Evolutionary conservation across 2,329 filamentous ascomycete species (phyloP), one percentile per base, ranked within the genome.

Genomic region (Xenoacremonium recifei): DNA sequence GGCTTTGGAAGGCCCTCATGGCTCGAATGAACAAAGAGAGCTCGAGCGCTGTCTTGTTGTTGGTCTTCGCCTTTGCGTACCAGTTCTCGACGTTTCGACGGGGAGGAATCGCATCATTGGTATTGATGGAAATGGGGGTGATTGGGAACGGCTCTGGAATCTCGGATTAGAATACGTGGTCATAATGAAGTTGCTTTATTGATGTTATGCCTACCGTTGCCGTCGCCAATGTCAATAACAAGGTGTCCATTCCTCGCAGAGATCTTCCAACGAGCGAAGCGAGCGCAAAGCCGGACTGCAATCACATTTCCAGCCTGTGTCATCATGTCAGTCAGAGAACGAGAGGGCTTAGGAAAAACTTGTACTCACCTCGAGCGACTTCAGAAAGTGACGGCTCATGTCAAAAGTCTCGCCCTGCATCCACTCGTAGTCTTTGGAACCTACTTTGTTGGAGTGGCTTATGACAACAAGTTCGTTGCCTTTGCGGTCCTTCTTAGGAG

Each of bases 271-370:
- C 38, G 34, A 1, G 1, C 3, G 21, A 42, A 48, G 9, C 45
- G 41, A 15, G 45, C 45, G 20, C 45, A 48, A 10, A 48, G 21
- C 7, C 37, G 45, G n/a, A 48, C 45, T 2, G 34, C 45, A 21
- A 48, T 42, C 6, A 45, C 42, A 9, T 48, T 45, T 6, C 42
- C 42, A 4, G 37, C 37, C 45, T 48, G 9, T 27, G 9, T 27
- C 9, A 27, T 9, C 9, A 27, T 27, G 9, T 9, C 9, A 9
- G 23, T 9, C 9, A 9, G 9, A 9, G 23, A 13, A 27, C 23
- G 9, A 9, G 9, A 13, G 9, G 9, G 6, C 15, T 21, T 17
- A 10, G 13, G 2, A 6, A 39, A 17, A 18, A 11, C 6, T 5
- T 9, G 19, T 16, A 12, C 10, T 33, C 29, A 39, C 42, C 42